Evolutionary conservation across 2,329 filamentous ascomycete species (phyloP), one percentile per base, ranked within the genome.

Genomic region (Fusarium compactum): DNA sequence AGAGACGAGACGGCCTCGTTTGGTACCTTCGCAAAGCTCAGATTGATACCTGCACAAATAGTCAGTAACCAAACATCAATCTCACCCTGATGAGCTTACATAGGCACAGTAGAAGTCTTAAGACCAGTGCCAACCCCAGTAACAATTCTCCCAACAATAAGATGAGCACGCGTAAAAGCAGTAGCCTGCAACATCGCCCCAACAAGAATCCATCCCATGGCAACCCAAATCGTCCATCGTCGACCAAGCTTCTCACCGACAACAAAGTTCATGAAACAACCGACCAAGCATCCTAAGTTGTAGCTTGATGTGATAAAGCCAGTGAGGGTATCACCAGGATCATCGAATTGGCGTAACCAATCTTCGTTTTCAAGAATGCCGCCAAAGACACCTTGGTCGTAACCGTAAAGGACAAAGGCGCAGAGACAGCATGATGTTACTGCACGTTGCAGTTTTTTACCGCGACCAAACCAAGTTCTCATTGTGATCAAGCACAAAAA

Each of bases 181-280:
- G 81, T 81, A 24, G 86, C 80, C 76, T 91, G 89, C n/a, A 91
- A 81, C 6, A 85, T 79, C 29, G 88, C 87, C 3, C 89, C 89
- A 15, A 88, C 62, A 4, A 88, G 82, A 82, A 91, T 86, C 65
- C 90, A 84, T 6, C 79, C 66, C 27, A 84, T 84, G 18, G 89
- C 89, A 1, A 80, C 24, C 40, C 86, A 81, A 59, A 90, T 86
- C 32, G 89, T 89, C 10, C 84, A 85, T 44, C 85, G 76, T 40
- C 83, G 71, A 20, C 83, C 83, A 2, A 85, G 74, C 1, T 79
- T 67, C 51, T 91, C 89, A 8, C 88, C 89, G 16, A 87, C 75
- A 22, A 77, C 75, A 38, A 86, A 80, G 48, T 85, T 83, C 62
- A 82, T 68, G 22, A 76, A 75, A n/a, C 80, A 80, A 3, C 83